Base-by-base conservation (phyloP, 192 early-diverging fungal genomes). In the Podochytrium sp. region DNA sequence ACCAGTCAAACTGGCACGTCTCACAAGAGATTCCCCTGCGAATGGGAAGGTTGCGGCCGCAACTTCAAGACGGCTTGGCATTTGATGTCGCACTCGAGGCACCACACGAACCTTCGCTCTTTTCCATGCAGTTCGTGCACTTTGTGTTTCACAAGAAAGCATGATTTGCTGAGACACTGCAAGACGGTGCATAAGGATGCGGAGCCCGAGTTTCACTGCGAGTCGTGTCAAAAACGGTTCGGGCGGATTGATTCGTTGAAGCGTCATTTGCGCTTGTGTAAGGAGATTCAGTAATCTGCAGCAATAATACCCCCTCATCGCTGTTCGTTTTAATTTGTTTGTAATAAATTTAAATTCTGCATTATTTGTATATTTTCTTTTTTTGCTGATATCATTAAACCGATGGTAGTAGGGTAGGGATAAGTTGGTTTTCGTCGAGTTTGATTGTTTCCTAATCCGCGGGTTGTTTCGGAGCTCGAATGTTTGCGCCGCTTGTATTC, bases 21-120 rank as follows among this genome's bases (percentile, higher is more conserved):
- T n/a, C n/a, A n/a, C 43, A 47, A 47, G 20, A 47, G 20, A 47
- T 47, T 12, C 43, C 43, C 7, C 43, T 47, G 43, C 43, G 43
- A 47, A 12, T 47, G 43, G 43, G 43, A 47, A 47, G 43, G 43
- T 20, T 47, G 43, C 20, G 43, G 43, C 7, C 43, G 43, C 10
- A 20, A 38, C 29, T 62, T 62, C 60, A 39, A 32, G 33, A 62
- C 60, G 10, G 20, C 29, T 7, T 62, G 60, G 60, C 60, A 62
- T 38, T 29, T 62, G 38, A 1, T 62, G 33, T 62, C 60, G 1
- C 60, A 62, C 38, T 18, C 14, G 18, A 33, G 37, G 18, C 37
- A 20, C 1, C 60, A 62, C 27, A 20, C 30, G 16, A 30, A 32
- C 14, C 12, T 29, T 37, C 30, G 60, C 30, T n/a, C 60, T 14